Conservation (phyloP, 495 filamentous ascomycete species). For the Aspergillus wentii region DNA sequence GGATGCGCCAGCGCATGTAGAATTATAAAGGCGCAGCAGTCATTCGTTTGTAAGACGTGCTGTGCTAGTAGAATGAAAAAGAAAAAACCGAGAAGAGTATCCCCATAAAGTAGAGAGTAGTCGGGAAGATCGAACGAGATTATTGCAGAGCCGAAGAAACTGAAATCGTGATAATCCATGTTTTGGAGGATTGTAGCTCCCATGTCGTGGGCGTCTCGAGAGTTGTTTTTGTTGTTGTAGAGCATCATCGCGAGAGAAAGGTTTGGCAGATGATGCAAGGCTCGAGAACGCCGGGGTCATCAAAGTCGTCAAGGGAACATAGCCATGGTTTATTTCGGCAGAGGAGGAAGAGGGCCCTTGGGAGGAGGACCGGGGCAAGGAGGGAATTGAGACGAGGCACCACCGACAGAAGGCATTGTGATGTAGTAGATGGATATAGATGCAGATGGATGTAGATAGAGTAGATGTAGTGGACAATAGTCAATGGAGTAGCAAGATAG, state of each 20-base stretch:
- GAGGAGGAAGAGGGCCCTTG: conserved; percentile 75
- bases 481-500: no score
- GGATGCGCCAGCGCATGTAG: no score
- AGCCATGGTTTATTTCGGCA: conserved; percentile 58
- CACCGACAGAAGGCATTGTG: conserved; percentile 65
- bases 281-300: conserved; percentile 31
- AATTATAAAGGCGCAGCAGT: no score
- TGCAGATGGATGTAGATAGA: background rate
- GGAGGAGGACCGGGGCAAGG: conserved; percentile 83
- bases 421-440: conserved; percentile 5
- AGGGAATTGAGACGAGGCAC: conserved; percentile 61
- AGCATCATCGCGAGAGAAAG: background rate
- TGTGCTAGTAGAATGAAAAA: no score
- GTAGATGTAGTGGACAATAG: background rate
- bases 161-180: background rate
- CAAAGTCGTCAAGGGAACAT: conserved; percentile 31
- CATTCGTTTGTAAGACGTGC: no score
- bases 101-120: background rate
- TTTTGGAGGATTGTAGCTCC: conserved; percentile 7
- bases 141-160: conserved; percentile 7
- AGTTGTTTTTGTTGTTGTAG: conserved; percentile 4
- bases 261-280: conserved; percentile 6
- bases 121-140: conserved; percentile 16
- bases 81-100: background rate
- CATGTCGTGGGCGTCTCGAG: conserved; percentile 24